Evolutionary conservation across 1,284 basidiomycete genomes (phyloP).

Genomic region (Porogramme epimiltina): DNA sequence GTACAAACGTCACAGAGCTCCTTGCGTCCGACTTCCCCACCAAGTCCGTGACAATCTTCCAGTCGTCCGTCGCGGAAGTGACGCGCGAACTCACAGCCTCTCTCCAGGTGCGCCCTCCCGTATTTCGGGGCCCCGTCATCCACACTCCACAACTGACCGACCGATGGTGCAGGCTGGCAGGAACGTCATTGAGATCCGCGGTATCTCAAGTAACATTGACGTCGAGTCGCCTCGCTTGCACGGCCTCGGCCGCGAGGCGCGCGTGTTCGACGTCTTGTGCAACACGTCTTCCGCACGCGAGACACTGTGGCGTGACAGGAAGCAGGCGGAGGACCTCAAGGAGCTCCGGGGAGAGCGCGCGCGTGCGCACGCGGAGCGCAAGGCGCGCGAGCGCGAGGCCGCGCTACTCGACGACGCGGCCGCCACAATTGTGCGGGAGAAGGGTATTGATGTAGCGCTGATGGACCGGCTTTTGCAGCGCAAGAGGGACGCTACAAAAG

Average conservation of each 20-base stretch:
- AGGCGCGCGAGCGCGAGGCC: conserved; percentile 40
- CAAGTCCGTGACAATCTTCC: conserved; percentile 40
- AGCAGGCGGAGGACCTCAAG: conserved; percentile 31
- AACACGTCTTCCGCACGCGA: conserved; percentile 25
- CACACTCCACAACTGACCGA: too few relatives aligned
- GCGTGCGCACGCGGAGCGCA: conserved; percentile 39
- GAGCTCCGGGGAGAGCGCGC: conserved; percentile 39
- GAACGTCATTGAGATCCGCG: conserved; percentile 48
- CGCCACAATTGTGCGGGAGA: conserved; percentile 35
- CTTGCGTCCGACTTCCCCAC: conserved; percentile 31
- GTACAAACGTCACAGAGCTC: too few relatives aligned
- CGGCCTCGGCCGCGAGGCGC: conserved; percentile 42
- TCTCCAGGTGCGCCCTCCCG: conserved; percentile 28
- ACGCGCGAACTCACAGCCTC: conserved; percentile 34
- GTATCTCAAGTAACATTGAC: conserved; percentile 49
- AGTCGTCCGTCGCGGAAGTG: conserved; percentile 37
- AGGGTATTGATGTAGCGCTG: conserved; percentile 37
- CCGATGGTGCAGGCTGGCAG: conserved; percentile 42
- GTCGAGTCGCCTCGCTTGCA: conserved; percentile 51
- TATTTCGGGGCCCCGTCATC: too few relatives aligned
- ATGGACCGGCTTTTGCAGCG: conserved; percentile 43
- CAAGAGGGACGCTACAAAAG: conserved; percentile 38
- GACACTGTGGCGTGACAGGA: conserved; percentile 18
- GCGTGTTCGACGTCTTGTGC: conserved; percentile 52
- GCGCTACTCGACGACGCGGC: conserved; percentile 46